phyloP scores from a whole-genome alignment of 305 asterid genomes.

The Fraxinus velutina region DNA sequence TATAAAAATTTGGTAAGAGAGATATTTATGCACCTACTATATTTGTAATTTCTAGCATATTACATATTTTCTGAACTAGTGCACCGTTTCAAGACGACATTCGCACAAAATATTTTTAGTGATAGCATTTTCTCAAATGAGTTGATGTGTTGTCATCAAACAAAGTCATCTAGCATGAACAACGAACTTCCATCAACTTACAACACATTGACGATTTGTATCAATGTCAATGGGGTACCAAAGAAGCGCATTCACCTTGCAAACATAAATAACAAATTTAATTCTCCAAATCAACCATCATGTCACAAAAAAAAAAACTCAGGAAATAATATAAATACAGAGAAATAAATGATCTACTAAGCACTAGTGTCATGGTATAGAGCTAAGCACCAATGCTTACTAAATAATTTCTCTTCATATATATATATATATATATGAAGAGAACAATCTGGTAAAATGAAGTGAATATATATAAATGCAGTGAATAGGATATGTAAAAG shows the following conservation, averaged over 20 bases:
- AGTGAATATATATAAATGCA: no score
- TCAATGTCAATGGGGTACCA: not conserved
- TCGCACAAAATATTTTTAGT: not conserved
- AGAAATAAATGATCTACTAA: not conserved
- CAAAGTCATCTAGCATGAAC: not conserved
- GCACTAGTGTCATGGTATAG: not conserved
- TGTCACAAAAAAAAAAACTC: not conserved
- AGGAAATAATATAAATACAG: not conserved
- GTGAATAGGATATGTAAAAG: not conserved
- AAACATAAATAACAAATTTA: not conserved
- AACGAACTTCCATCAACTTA: not conserved
- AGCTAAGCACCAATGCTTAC: not conserved
- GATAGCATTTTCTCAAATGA: not conserved
- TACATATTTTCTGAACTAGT: not conserved
- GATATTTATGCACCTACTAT: slow-evolving; percentile 8
- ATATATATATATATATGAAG: no score
- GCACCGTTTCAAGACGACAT: not conserved
- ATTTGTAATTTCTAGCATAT: not conserved
- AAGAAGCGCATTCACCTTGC: not conserved
- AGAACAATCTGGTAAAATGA: no score
- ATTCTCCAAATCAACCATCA: not conserved
- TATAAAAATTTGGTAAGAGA: slow-evolving; percentile 20
- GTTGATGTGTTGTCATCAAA: not conserved
- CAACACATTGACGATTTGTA: not conserved
- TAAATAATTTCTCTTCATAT: not conserved